Percentiles rank a stretch among this genome's conserved stretches.
Evolutionary conservation across 2,329 filamentous ascomycete genomes (phyloP).

Genomic region (Blastomyces gilchristii): DNA sequence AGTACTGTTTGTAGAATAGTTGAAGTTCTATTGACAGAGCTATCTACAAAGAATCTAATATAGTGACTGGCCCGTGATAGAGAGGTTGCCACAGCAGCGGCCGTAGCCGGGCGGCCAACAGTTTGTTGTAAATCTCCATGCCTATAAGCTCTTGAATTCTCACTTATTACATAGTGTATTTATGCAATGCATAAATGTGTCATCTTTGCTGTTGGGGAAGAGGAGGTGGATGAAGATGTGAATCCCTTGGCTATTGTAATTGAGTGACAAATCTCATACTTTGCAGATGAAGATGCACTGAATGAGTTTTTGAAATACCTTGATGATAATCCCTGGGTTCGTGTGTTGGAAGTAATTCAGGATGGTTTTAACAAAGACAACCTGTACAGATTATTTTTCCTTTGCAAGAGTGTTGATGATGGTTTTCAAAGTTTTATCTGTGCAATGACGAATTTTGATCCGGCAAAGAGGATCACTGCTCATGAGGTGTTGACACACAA

Average conservation of each 20-base stretch:
- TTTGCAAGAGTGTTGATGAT: slow-evolving; percentile 31
- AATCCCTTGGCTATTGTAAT: slow-evolving; percentile 35
- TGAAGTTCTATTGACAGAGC: no score
- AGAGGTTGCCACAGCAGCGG: no score
- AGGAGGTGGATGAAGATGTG: slow-evolving; percentile 25
- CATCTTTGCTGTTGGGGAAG: slow-evolving; percentile 25
- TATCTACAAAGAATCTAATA: no score
- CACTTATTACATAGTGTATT: no score
- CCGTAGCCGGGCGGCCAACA: no score
- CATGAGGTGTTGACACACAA: slow-evolving; percentile 24
- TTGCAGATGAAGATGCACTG: slow-evolving; percentile 36
- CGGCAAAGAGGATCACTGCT: slow-evolving; percentile 25
- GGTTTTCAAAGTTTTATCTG: slow-evolving; percentile 20
- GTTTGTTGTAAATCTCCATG: no score
- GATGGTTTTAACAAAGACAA: slow-evolving; percentile 35
- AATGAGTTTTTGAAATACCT: slow-evolving; percentile 35
- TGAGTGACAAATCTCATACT: slow-evolving; percentile 40
- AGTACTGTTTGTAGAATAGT: no score
- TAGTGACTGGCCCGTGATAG: no score
- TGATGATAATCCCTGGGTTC: slow-evolving; percentile 32
- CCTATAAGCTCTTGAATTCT: no score
- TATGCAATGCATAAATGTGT: no score
- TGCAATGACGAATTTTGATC: slow-evolving; percentile 27
- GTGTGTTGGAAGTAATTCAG: slow-evolving; percentile 30
- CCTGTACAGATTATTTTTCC: slow-evolving; percentile 34